Evolutionary conservation across 768 basidiomycete genomes (phyloP), one percentile per base, ranked within the genome.

Genomic region (Podaxis rugospora): DNA sequence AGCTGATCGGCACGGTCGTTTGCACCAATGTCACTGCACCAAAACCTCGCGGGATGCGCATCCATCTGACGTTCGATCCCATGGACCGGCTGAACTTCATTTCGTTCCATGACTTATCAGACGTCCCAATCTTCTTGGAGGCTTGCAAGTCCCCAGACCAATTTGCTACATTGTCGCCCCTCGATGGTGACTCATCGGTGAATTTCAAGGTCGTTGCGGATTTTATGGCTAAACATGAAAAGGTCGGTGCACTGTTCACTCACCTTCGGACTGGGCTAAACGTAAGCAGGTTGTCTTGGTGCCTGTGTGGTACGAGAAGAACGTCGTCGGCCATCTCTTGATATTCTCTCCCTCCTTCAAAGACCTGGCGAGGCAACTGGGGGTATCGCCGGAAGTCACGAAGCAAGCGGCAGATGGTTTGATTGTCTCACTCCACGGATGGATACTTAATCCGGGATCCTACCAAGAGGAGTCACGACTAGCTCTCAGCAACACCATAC

Each of bases 71-170:
- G 23, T 55, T 61, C 49, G 53, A 61, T 16, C 6, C 52, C 35
- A 61, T 61, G 59, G 21, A 46, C 44, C 53, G 52, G 18, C 27
- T 61, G 16, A 50, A 54, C n/a, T 61, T 61, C 23, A 21, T 55
- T 18, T 81, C 75, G 47, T 71, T 89, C 3, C 80, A 87, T 65
- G 71, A 82, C 63, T 67, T 78, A 6, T 64, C 71, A 7, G 83
- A 87, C 55, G 63, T 88, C 21, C 66, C 71, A 18, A 59, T 75
- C 1, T 71, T 90, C 11, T 67, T 86, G 44, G 72, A 72, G 9
- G 80, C 83, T 5, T 86, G 83, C 66, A 74, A 78, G 28, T 73
- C 72, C 16, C 71, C 78, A 16, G 75, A 82, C 21, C 88, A 89
- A 62, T 73, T 81, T 64, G 88, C 80, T 2, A 77, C 76, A 57